Evolutionary conservation across 2,329 filamentous ascomycete genomes (phyloP), one percentile per base, ranked within the genome.

Genomic region (Cladosporium oxysporum): DNA sequence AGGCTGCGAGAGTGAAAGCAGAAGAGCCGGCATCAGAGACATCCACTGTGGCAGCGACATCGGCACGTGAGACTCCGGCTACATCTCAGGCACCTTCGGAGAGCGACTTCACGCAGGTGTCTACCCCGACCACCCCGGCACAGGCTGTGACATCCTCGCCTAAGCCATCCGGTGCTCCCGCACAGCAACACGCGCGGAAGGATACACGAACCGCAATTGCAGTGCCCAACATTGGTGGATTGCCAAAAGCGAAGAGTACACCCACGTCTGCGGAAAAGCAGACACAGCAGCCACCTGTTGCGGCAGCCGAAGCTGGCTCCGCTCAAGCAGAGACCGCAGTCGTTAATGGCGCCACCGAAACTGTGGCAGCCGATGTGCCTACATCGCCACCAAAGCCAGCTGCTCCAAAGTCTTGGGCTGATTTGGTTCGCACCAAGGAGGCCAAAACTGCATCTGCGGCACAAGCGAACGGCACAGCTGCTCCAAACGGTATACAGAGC

Each of bases 351-450:
- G 66, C 68, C 29, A 60, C 68, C 6, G 64, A 68, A 58, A 69
- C 69, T 57, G 50, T 55, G n/a, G 69, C 70, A n/a, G 58, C 71
- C 8, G 79, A 80, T 28, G 76, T 79, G 21, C 61, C 61, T 49
- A 69, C 78, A 18, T 79, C 82, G n/a, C 83, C 85, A 29, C 70
- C 77, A 10, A 71, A 74, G 60, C 70, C 74, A 33, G 69, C 69
- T 16, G 66, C 71, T 14, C 80, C 81, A 11, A 83, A 89, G 72
- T 88, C 87, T 1, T 92, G 89, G 89, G 88, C 89, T 29, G 89
- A 90, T 69, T 81, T 91, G 53, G 84, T 91, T 62, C 84, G 87
- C 62, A 79, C 83, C 11, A 84, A 85, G 70, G 71, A 70, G 52
- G 63, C 71, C 14, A 73, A 71, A 35, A 69, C 79, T 55, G 71